phyloP scores from a whole-genome alignment of 305 asterid genomes.

The Andrographis paniculata region DNA sequence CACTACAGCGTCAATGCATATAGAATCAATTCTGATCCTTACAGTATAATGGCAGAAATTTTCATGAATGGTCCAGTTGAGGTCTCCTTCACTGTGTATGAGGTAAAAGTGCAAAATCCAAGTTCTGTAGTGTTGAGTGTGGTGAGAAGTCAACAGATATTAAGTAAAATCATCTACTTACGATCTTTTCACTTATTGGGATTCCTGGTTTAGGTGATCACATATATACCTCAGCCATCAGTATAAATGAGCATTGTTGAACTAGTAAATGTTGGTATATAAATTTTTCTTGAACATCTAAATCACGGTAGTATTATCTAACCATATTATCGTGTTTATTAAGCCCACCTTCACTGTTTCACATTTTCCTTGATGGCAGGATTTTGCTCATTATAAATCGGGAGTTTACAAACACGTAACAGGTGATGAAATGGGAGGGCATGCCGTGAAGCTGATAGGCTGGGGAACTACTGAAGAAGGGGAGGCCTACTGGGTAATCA shows the following conservation, averaged over 20 bases:
- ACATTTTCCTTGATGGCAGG: conserved; percentile 36
- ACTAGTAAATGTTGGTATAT: neutral
- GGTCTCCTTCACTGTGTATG: conserved; percentile 85
- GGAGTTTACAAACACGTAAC: conserved; percentile 80
- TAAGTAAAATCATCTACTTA: neutral
- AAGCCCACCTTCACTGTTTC: conserved; percentile 6
- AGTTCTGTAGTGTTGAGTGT: conserved; percentile 8
- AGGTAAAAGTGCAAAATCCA: conserved; percentile 39
- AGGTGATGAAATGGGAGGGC: conserved; percentile 81
- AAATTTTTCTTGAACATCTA: neutral
- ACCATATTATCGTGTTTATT: neutral
- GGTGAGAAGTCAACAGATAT: no score
- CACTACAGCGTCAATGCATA: conserved; percentile 59
- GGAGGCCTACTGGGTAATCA: conserved; percentile 80
- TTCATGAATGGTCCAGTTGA: conserved; percentile 79
- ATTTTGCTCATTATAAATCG: conserved; percentile 81
- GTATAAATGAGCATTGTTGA: no score
- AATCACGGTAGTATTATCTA: neutral
- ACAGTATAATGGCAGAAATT: conserved; percentile 85
- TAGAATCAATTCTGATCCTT: conserved; percentile 50
- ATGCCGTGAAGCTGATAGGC: conserved; percentile 89
- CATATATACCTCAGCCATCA: neutral
- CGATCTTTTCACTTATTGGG: neutral
- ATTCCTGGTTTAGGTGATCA: neutral
- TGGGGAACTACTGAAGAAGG: conserved; percentile 85